phyloP scores from a whole-genome alignment of 2,329 filamentous ascomycete species.

The Alternaria sp. region DNA sequence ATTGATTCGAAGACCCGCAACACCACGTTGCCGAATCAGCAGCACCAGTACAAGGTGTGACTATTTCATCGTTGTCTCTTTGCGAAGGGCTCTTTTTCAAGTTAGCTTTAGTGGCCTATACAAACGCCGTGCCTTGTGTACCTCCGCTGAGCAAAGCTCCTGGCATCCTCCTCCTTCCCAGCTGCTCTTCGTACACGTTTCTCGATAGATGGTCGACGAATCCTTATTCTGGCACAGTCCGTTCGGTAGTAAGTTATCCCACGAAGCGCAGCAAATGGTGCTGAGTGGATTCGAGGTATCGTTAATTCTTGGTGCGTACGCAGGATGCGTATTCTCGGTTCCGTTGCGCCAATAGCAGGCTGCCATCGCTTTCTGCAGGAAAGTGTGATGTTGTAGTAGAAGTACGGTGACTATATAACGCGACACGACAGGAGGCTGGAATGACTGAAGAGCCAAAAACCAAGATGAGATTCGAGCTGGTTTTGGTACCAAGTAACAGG shows the following conservation, averaged over 20 bases:
- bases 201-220: neutral
- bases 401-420: neutral
- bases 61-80: neutral
- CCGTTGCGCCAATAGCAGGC: slow-evolving; percentile 3
- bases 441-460: neutral
- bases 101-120: neutral
- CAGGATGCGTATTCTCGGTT: neutral
- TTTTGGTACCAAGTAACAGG: neutral
- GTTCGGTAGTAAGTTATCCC: neutral
- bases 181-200: slow-evolving; percentile 13
- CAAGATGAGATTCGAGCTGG: neutral
- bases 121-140: neutral
- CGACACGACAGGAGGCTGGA: neutral
- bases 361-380: neutral
- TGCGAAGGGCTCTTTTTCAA: neutral
- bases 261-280: neutral
- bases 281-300: neutral
- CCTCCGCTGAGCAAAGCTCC: slow-evolving; percentile 19
- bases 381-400: too few relatives aligned
- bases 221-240: neutral
- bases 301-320: neutral
- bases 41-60: neutral
- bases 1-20: neutral
- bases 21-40: neutral
- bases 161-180: slow-evolving; percentile 19